Evolutionary conservation across 2,329 filamentous ascomycete species (phyloP), one percentile per base, ranked within the genome.

Genomic region (Cladosporium colombiae): DNA sequence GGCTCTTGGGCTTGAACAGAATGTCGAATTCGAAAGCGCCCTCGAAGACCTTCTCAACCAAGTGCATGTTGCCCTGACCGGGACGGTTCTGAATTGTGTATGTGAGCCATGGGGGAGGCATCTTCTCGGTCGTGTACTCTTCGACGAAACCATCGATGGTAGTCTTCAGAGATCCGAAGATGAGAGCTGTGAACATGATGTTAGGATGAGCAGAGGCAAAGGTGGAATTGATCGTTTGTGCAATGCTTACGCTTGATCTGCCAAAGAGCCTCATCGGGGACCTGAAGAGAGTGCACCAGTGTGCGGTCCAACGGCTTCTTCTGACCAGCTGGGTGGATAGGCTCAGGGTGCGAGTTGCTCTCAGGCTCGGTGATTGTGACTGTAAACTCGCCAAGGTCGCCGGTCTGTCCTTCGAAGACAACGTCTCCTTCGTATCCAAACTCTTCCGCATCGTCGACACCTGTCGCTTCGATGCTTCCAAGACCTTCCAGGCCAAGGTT

Each of bases 21-120:
- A 98, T 84, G 76, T 98, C 95, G 72, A 98, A 98, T 81, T 89
- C 92, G 74, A 98, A 99, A 1, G 89, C 78, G 1, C 95, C 94
- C 72, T 93, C 86, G 72, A 97, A 98, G 2, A 93, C 87, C 80
- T 97, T 97, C 78, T 99, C 92, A 18, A 98, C 84, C 49, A 97
- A 81, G 69, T 99, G 94, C 16, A 92, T 81, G 74, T 98, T 98
- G 33, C 93, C 94, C 14, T 79, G 73, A 5, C 85, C 87, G 2
- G 91, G 88, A 35, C 80, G 78, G 76, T 96, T 90, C 53, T 83
- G 79, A 63, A 98, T 83, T 7, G 91, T 91, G 77, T 96, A 97
- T 0, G 93, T 84, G 76, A 95, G 91, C 81, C 90, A 92, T 1
- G 94, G 90, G 11, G 93, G 93, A 8, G 93, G 90, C 56, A 91